Evolutionary conservation across 2,329 filamentous ascomycete species (phyloP), one percentile per base, ranked within the genome.

Genomic region (Fusarium coffeatum): DNA sequence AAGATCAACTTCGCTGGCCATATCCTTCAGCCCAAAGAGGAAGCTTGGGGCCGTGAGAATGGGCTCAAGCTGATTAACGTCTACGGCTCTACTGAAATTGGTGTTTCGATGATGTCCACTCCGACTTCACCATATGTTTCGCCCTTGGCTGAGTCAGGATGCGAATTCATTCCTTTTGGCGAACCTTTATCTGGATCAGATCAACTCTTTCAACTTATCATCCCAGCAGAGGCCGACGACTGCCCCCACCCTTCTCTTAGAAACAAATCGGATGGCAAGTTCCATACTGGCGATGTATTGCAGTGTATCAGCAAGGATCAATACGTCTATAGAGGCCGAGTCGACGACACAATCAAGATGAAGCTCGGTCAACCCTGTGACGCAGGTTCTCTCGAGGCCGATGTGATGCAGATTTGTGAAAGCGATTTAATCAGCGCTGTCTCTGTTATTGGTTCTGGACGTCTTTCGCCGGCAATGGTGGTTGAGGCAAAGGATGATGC

Each of bases 321-420:
- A 12, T 64, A 59, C 1, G 1, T 50, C 15, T 64, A 64, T 2
- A 64, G 42, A 30, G 59, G 59, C 7, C 45, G 61, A 2, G 51
- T 64, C 2, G 61, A 64, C 3, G 61, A 64, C 2, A 64, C 32
- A 13, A 64, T 64, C 27, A 59, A 64, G 22, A 64, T 64, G 61
- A 45, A 64, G 11, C 7, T 59, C 0, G 34, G 59, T 5, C 4
- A 47, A 1, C 18, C 46, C 1, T 64, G 51, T 1, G 60, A 64
- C 1, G 53, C 59, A 0, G 45, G 59, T 2, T 64, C 59, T 1
- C 59, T 64, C 2, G 61, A 65, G 6, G 20, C 40, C 5, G 61
- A 64, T 28, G 45, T 28, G 2, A 64, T 64, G 59, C 45, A 64
- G 25, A 60, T 37, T 6, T 64, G 60, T 3, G 11, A 59, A 5